These are phyloP conservation scores for Nissolia schottii DNA, from an alignment of 306 rosid genomes.

Conservation along the genomic window DNA sequence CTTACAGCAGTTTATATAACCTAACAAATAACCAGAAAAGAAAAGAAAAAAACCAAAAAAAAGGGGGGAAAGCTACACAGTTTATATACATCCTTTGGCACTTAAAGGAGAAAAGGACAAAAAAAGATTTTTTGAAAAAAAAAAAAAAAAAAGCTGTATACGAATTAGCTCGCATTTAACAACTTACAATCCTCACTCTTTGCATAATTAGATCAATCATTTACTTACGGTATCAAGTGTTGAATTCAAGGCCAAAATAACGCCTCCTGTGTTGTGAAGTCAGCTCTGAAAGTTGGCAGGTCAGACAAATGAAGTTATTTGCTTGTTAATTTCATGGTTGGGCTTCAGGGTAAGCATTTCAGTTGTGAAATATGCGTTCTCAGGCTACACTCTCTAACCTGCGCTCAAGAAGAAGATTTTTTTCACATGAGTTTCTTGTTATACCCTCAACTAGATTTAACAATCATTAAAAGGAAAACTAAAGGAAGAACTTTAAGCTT, in stretches of 20 bases:
- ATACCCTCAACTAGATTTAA: background rate
- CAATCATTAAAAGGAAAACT: constrained; percentile 11
- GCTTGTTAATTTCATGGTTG: constrained; percentile 38
- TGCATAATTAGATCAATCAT: constrained; percentile 12
- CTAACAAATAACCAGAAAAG: background rate
- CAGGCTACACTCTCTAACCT: constrained; percentile 81
- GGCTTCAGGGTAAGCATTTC: constrained; percentile 42
- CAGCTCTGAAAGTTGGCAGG: constrained; percentile 40
- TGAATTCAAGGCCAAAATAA: constrained; percentile 33
- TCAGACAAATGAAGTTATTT: constrained; percentile 29
- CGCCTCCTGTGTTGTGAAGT: constrained; percentile 37
- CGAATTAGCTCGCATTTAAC: constrained; percentile 37
- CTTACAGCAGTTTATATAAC: background rate
- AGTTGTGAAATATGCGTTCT: constrained; percentile 66
- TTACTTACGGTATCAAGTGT: constrained; percentile 22
- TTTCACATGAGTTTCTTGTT: background rate
- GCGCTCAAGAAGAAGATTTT: constrained; percentile 36
- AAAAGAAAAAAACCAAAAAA: no score
- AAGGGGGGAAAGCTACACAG: constrained; percentile 17
- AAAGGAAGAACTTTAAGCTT: background rate
- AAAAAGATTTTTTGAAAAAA: background rate
- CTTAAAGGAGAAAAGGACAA: background rate
- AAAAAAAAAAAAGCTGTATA: constrained; percentile 31
- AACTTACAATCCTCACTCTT: constrained; percentile 33
- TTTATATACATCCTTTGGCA: constrained; percentile 29